These are phyloP conservation scores for Fusarium musae DNA, from an alignment of 2,329 filamentous ascomycete genomes.

Conservation along the genomic window DNA sequence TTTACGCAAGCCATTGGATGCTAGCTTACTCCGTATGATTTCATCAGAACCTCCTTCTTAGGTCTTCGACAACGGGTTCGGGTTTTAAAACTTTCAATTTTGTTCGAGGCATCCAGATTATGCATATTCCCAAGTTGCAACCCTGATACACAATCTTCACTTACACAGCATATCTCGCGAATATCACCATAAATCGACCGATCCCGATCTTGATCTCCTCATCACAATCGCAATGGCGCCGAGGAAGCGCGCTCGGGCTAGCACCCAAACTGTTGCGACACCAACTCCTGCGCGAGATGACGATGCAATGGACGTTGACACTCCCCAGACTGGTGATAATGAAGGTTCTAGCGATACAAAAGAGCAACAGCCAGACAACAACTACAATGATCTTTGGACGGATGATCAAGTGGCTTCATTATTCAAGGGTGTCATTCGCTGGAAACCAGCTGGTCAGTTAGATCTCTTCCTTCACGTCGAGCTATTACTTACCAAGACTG, in stretches of 20 bases:
- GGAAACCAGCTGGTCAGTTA: constrained; percentile 88
- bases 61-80: background rate
- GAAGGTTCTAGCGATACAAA: constrained; percentile 36
- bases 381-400: constrained; percentile 81
- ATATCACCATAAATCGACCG: background rate
- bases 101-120: background rate
- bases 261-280: constrained; percentile 67
- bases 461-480: background rate
- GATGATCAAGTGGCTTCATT: constrained; percentile 94
- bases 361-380: constrained; percentile 35
- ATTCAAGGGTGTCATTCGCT: constrained; percentile 91
- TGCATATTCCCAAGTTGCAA: background rate
- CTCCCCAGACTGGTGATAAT: constrained; percentile 65
- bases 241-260: constrained; percentile 72
- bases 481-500: constrained; percentile 14
- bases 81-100: constrained; percentile 11
- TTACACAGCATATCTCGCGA: background rate
- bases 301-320: constrained; percentile 70
- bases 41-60: constrained; percentile 14
- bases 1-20: background rate
- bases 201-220: background rate
- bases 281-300: constrained; percentile 64
- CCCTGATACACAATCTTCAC: background rate
- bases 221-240: constrained; percentile 67
- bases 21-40: constrained; percentile 28